Conservation (phyloP, 495 filamentous ascomycete species). For the Aspergillus cavernicola region DNA sequence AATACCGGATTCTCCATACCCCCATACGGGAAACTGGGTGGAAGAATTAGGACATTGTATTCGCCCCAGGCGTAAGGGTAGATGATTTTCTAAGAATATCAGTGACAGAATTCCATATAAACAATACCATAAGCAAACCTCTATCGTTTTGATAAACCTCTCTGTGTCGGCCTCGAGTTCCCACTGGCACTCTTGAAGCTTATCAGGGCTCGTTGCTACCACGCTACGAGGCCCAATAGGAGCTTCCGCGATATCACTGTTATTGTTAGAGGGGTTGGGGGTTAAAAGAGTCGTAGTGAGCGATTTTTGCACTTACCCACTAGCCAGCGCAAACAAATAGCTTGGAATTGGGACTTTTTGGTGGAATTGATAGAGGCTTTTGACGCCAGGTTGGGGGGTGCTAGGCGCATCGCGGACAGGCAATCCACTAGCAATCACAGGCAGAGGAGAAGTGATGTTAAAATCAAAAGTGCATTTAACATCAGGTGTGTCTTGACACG, state of each 20-base stretch:
- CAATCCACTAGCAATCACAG: constrained; percentile 84
- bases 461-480: constrained; percentile 90
- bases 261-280: background rate
- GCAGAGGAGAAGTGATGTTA: constrained; percentile 78
- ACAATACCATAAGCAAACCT: constrained; percentile 41
- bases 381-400: constrained; percentile 31
- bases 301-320: constrained; percentile 49
- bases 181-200: constrained; percentile 78
- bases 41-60: constrained; percentile 90
- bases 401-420: constrained; percentile 52
- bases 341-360: constrained; percentile 90
- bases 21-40: constrained; percentile 82
- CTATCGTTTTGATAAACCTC: constrained; percentile 82
- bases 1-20: constrained; percentile 96
- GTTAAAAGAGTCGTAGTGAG: background rate
- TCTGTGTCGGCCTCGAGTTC: constrained; percentile 88
- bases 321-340: constrained; percentile 89
- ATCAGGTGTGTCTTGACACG: constrained; percentile 95
- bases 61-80: constrained; percentile 89
- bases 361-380: constrained; percentile 70
- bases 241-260: constrained; percentile 73
- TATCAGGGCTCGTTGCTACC: constrained; percentile 82
- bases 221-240: constrained; percentile 79
- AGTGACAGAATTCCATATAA: constrained; percentile 1
- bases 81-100: constrained; percentile 57